Evolutionary conservation across 768 basidiomycete species (phyloP).

Genomic region (Steccherinum ochraceum): DNA sequence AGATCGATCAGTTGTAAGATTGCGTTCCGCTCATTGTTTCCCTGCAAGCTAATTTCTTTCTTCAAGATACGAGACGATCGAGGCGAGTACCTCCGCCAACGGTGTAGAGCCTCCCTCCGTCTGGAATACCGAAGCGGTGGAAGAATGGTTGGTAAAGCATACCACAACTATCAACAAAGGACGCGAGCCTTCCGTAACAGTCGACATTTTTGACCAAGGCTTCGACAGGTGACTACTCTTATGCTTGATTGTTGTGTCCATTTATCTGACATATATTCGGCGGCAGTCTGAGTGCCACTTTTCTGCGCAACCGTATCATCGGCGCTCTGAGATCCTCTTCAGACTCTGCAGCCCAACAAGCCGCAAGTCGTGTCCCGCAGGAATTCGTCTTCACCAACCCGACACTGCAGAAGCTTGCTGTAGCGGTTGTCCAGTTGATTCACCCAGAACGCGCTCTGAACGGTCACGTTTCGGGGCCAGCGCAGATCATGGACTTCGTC

Average conservation of each 20-base stretch:
- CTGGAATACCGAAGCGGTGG: background rate
- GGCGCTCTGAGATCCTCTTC: background rate
- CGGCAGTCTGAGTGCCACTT: constrained; percentile 10
- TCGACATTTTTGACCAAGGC: constrained; percentile 27
- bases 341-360: no score
- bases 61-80: background rate
- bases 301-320: constrained; percentile 8
- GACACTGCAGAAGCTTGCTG: constrained; percentile 1
- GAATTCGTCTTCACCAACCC: constrained; percentile 6
- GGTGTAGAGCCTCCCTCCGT: background rate
- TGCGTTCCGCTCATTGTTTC: no score
- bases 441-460: background rate
- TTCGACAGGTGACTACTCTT: constrained; percentile 28
- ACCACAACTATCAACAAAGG: constrained; percentile 3
- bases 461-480: background rate
- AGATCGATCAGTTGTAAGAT: constrained; percentile 13
- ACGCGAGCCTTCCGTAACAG: background rate
- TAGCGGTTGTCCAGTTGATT: background rate
- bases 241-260: background rate
- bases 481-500: background rate
- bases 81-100: background rate
- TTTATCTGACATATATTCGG: constrained; percentile 1
- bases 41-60: no score
- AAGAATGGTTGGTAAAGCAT: background rate
- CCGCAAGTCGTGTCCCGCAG: background rate